Base-by-base conservation (phyloP, 129 eudicot species). In the Centrapalus pauciflorus region DNA sequence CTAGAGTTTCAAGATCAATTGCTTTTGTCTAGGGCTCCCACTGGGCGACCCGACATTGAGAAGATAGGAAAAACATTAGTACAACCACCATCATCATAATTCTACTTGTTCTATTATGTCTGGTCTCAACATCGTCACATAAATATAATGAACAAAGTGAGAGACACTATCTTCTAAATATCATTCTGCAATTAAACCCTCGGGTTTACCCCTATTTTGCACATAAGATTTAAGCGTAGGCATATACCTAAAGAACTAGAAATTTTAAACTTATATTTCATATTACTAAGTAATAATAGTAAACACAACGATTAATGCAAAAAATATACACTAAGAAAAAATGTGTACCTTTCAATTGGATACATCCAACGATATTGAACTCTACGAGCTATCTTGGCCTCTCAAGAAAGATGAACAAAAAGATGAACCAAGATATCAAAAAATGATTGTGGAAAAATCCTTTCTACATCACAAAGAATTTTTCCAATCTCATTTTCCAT, bases 401-500 rank as follows among this genome's bases (percentile, higher is more conserved):
- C 59, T 0, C 45, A 26, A 27, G 71, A 59, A 29, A 66, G 43
- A 49, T 58, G 43, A 2, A 58, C 72, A 10, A 26, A n/a, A 5
- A 73, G 26, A 25, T 76, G 80, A 3, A 57, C 71, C 80, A 76
- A 68, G 24, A 76, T 57, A 38, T 68, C 71, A 52, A 76, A 76
- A 12, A 76, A 67, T 3, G 64, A 25, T 25, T 70, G 75, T 17
- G 80, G 75, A 60, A 76, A 75, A 7, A 76, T 59, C 33, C 46
- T 75, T 24, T 73, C 64, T 2, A 38, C 26, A 13, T 61, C 35
- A n/a, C 63, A 50, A 17, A 50, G 35, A 7, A 27, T 62, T 6
- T 61, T 9, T 0, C 54, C 49, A 4, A 73, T 63, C 49, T 24
- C 10, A 17, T 24, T 19, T 51, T 62, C 32, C 5, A 63, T 20